These are phyloP conservation scores for Solanum bulbocastanum DNA, from an alignment of 257 asterid genomes.

Conservation along the genomic window DNA sequence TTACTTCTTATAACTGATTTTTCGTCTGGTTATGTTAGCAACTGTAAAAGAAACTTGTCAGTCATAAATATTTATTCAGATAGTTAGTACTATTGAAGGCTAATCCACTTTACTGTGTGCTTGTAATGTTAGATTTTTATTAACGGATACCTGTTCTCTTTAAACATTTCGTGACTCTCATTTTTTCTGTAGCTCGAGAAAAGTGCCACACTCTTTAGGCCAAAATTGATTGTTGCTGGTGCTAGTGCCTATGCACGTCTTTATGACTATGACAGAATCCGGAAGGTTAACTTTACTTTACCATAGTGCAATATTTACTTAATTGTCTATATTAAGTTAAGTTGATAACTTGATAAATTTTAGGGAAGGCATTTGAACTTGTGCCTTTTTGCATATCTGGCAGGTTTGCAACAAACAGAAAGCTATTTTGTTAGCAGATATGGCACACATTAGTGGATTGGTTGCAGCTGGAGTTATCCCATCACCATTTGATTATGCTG, in stretches of 20 bases:
- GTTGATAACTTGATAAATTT: background rate
- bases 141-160: background rate
- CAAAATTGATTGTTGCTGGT: constrained; percentile 91
- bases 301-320: background rate
- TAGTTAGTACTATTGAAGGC: background rate
- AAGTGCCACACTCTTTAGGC: constrained; percentile 89
- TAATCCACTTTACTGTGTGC: background rate
- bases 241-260: constrained; percentile 96
- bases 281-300: constrained; percentile 41
- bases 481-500: constrained; percentile 92
- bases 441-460: constrained; percentile 98
- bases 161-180: background rate
- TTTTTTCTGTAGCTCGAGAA: constrained; percentile 59
- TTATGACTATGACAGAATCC: constrained; percentile 82
- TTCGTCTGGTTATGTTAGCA: background rate
- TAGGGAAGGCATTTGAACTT: background rate
- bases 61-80: background rate
- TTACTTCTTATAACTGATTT: background rate
- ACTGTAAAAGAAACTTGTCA: background rate
- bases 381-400: constrained; percentile 6
- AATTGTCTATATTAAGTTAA: background rate
- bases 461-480: constrained; percentile 99
- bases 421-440: constrained; percentile 80
- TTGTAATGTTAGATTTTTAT: background rate
- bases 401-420: constrained; percentile 96